Evolutionary conservation across 2,329 filamentous ascomycete species (phyloP).

Genomic region (Beauveria rudraprayagi): DNA sequence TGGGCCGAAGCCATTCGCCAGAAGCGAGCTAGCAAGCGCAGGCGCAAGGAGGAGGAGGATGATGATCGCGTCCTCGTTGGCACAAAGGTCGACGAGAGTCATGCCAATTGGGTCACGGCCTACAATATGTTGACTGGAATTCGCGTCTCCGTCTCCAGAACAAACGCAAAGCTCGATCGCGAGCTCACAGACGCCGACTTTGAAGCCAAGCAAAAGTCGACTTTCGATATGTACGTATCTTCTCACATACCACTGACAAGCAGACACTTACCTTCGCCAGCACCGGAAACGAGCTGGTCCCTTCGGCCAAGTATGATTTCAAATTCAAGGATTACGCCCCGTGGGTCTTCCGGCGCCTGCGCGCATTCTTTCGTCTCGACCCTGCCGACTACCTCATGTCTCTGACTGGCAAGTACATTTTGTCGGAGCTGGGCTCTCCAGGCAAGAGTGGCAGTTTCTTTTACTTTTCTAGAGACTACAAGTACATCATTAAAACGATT

Average conservation of each 20-base stretch:
- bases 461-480: constrained; percentile 98
- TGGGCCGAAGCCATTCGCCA: constrained; percentile 93
- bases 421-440: constrained; percentile 92
- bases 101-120: constrained; percentile 94
- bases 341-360: constrained; percentile 94
- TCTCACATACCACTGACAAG: neutral
- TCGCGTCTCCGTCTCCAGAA: constrained; percentile 89
- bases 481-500: constrained; percentile 99
- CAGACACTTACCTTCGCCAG: constrained; percentile 33
- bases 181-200: constrained; percentile 88
- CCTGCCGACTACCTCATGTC: constrained; percentile 98
- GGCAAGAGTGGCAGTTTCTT: constrained; percentile 99
- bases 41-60: constrained; percentile 75
- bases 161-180: constrained; percentile 92
- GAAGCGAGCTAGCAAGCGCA: constrained; percentile 81
- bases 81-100: constrained; percentile 94
- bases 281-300: constrained; percentile 93
- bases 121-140: constrained; percentile 99
- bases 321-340: constrained; percentile 99
- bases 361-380: constrained; percentile 80
- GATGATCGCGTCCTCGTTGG: constrained; percentile 93
- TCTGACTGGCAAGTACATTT: constrained; percentile 94
- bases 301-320: constrained; percentile 98
- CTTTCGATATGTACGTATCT: constrained; percentile 81
- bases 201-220: constrained; percentile 90